Percentiles rank a stretch among this genome's conserved stretches.
Evolutionary conservation across 805 yeast species (phyloP).

Genomic region (Teunomyces funiuensis): DNA sequence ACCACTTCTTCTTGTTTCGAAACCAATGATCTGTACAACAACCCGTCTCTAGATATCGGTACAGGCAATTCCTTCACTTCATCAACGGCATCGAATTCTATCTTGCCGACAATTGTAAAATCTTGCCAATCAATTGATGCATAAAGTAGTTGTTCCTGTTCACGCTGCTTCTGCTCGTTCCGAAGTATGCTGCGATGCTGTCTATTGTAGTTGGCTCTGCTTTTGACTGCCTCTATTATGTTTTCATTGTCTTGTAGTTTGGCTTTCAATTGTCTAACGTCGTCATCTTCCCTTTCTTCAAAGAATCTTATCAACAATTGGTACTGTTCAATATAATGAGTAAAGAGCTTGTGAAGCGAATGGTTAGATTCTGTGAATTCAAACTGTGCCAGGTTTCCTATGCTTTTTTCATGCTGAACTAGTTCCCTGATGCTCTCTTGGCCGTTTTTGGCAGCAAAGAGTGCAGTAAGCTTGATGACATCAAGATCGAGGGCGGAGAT

Average conservation of each 20-base stretch:
- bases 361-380: slow-evolving; percentile 64
- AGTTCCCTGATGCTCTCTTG: slow-evolving; percentile 34
- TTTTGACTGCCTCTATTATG: slow-evolving; percentile 47
- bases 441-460: slow-evolving; percentile 63
- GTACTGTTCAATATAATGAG: slow-evolving; percentile 57
- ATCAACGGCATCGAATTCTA: slow-evolving; percentile 64
- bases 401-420: slow-evolving; percentile 35
- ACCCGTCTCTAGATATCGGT: slow-evolving; percentile 58
- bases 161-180: slow-evolving; percentile 31
- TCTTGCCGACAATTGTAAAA: slow-evolving; percentile 67
- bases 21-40: slow-evolving; percentile 61
- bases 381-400: slow-evolving; percentile 53
- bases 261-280: slow-evolving; percentile 10
- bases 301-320: slow-evolving; percentile 19
- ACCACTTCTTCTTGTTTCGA: slow-evolving; percentile 40
- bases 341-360: slow-evolving; percentile 56
- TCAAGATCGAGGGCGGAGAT: slow-evolving; percentile 66
- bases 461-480: slow-evolving; percentile 70
- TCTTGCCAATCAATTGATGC: slow-evolving; percentile 89
- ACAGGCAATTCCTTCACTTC: slow-evolving; percentile 52
- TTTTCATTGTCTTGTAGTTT: slow-evolving; percentile 24
- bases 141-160: slow-evolving; percentile 49
- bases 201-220: slow-evolving; percentile 56
- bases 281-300: slow-evolving; percentile 10
- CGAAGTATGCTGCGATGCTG: slow-evolving; percentile 28